Percentiles rank a stretch among this genome's conserved stretches.
Conservation (phyloP, 495 filamentous ascomycete species). For the Usnea hakonensis region DNA sequence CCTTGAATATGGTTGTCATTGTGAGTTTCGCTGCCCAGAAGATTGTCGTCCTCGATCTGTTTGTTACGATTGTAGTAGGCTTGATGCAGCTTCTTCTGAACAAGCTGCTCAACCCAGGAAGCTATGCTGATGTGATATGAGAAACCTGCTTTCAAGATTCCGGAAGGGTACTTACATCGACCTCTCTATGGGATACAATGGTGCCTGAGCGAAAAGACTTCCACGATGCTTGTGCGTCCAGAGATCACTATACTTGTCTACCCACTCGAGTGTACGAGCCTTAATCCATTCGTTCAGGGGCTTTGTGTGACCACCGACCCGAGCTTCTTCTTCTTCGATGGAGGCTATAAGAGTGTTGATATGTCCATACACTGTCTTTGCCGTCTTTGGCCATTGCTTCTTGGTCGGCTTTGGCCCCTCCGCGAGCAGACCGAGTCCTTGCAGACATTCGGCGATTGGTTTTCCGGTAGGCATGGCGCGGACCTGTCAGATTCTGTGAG, state of each 20-base stretch:
- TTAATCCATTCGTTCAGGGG: not conserved
- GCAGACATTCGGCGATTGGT: not conserved
- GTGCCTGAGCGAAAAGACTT: not conserved
- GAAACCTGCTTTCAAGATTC: not conserved
- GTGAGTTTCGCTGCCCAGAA: not conserved
- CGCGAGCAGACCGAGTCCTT: not conserved
- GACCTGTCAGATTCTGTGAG: not conserved
- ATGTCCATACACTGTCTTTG: not conserved
- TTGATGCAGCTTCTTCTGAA: not conserved
- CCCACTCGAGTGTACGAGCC: not conserved
- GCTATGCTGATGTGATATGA: not conserved
- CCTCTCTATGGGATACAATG: not conserved
- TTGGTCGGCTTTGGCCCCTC: not conserved
- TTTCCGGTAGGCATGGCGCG: not conserved
- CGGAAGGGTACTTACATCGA: not conserved
- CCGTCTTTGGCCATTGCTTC: not conserved
- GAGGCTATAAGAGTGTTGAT: not conserved
- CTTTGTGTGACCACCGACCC: not conserved
- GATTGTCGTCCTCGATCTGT: not conserved
- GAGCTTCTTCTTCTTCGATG: not conserved
- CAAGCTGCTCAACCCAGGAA: not conserved
- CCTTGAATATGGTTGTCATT: no score
- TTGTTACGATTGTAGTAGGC: not conserved
- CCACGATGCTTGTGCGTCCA: not conserved
- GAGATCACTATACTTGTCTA: not conserved